phyloP scores from a whole-genome alignment of 148 eudicot species.

The Rheum nobile region DNA sequence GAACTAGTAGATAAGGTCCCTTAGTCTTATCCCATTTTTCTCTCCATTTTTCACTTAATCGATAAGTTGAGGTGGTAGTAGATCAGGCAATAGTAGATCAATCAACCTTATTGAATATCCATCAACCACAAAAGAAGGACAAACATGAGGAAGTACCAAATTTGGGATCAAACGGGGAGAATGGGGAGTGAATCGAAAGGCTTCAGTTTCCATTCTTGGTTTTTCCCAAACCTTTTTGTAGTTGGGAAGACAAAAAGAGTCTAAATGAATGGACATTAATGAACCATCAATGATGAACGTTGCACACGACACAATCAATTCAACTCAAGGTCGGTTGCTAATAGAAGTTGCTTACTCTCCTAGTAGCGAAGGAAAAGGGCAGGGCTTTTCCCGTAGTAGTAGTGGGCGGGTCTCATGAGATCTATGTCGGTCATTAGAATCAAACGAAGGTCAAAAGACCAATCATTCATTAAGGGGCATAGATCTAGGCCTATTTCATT shows the following conservation, averaged over 20 bases:
- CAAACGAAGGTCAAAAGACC: slow-evolving; percentile 18
- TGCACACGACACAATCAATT: neutral
- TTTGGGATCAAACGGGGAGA: neutral
- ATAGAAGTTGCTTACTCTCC: too few relatives aligned
- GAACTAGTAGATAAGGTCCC: too few relatives aligned
- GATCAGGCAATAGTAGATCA: too few relatives aligned
- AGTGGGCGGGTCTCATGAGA: slow-evolving; percentile 18
- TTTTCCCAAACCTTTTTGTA: neutral
- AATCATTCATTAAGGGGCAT: too few relatives aligned
- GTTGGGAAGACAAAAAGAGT: neutral
- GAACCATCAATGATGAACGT: neutral
- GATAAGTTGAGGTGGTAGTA: too few relatives aligned
- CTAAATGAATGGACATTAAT: neutral
- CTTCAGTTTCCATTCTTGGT: neutral
- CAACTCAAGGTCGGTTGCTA: too few relatives aligned
- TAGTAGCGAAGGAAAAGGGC: neutral
- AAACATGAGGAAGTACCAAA: too few relatives aligned
- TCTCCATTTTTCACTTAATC: too few relatives aligned
- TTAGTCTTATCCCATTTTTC: too few relatives aligned
- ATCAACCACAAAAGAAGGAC: too few relatives aligned
- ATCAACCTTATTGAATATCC: too few relatives aligned
- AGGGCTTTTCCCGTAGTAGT: slow-evolving; percentile 15
- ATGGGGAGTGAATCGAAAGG: neutral
- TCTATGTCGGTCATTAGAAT: slow-evolving; percentile 16
- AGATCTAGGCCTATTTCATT: too few relatives aligned